These are phyloP conservation scores for Boletus rubroflammeus DNA, from an alignment of 768 basidiomycete genomes.

Conservation along the genomic window DNA sequence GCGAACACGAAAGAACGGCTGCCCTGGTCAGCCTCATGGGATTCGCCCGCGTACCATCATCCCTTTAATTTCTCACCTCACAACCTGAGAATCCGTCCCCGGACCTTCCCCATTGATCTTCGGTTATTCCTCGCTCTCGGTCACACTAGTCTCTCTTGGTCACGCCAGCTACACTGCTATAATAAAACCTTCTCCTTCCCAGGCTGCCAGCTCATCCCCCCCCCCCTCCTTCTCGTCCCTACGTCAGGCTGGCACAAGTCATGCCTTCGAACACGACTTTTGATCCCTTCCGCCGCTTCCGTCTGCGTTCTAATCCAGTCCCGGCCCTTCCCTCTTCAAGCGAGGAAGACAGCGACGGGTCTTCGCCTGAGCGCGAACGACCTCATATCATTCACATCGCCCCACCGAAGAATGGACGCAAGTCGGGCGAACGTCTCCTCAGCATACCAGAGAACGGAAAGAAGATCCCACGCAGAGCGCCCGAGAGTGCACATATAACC, in stretches of 20 bases:
- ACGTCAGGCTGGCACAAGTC: background rate
- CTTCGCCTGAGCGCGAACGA: conserved; percentile 13
- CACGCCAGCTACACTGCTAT: conserved; percentile 9
- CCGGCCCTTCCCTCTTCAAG: background rate
- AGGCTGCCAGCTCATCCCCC: background rate
- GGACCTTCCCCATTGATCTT: conserved; percentile 3
- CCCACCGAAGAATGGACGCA: background rate
- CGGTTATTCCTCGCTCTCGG: conserved; percentile 11
- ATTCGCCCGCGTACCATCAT: no score
- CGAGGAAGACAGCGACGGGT: conserved; percentile 27
- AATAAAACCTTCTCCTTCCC: conserved; percentile 3
- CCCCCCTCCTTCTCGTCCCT: background rate
- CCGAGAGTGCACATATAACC: background rate
- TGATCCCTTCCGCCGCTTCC: conserved; percentile 24
- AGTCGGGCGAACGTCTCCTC: conserved; percentile 1
- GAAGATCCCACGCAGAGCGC: background rate
- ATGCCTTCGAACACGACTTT: conserved; percentile 6
- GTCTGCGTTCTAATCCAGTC: conserved; percentile 6
- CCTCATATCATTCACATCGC: conserved; percentile 7
- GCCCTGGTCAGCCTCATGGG: conserved; percentile 18
- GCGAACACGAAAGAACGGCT: conserved; percentile 2
- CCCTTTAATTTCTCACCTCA: no score
- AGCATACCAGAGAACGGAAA: background rate
- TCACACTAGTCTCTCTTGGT: conserved; percentile 1
- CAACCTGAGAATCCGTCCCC: no score